These are phyloP conservation scores for Lipomyces spencermartinsiae DNA, from an alignment of 805 yeast species.

Conservation along the genomic window DNA sequence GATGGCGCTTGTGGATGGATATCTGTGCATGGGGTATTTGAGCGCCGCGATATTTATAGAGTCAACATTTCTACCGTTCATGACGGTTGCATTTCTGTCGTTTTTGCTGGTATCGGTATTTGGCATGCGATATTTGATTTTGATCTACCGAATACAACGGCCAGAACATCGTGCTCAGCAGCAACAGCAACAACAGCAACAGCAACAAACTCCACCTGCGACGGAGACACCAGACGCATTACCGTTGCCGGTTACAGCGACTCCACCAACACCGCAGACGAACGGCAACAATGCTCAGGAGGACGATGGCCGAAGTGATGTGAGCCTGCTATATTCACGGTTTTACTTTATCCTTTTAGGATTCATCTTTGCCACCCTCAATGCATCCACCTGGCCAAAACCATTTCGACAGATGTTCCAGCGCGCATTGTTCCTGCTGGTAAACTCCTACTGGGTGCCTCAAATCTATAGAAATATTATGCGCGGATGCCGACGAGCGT, in stretches of 20 bases:
- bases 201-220: constrained; percentile 38
- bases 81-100: constrained; percentile 71
- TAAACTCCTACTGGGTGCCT: constrained; percentile 86
- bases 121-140: constrained; percentile 62
- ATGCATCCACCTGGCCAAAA: constrained; percentile 68
- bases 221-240: constrained; percentile 25
- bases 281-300: constrained; percentile 25
- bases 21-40: constrained; percentile 66
- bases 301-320: constrained; percentile 44
- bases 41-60: constrained; percentile 62
- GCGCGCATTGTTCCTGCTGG: constrained; percentile 54
- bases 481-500: constrained; percentile 69
- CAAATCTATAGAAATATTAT: constrained; percentile 80
- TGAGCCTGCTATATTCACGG: constrained; percentile 63
- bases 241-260: constrained; percentile 41
- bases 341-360: constrained; percentile 61
- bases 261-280: constrained; percentile 58
- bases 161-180: constrained; percentile 40
- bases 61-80: constrained; percentile 67
- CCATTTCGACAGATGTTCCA: constrained; percentile 63
- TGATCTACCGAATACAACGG: constrained; percentile 70
- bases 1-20: constrained; percentile 72
- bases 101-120: constrained; percentile 60
- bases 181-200: constrained; percentile 30
- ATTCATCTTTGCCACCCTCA: constrained; percentile 62